Conservation (phyloP, 2,329 filamentous ascomycete species). For the Aplosporella prunicola region DNA sequence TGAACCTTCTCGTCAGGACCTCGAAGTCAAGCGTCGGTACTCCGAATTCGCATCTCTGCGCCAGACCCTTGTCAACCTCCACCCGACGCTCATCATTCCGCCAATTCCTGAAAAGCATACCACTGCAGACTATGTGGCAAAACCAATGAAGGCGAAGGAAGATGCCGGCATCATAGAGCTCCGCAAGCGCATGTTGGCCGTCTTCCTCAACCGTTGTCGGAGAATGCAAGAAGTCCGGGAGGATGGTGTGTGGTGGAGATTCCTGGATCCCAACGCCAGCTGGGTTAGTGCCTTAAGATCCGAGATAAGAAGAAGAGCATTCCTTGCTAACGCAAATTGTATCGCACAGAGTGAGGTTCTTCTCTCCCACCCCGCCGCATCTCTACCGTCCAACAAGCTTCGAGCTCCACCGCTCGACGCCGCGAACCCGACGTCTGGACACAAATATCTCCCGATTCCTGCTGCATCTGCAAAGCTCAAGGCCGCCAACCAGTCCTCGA, state of each 20-base stretch:
- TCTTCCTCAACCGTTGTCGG: conserved; percentile 89
- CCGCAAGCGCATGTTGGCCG: conserved; percentile 90
- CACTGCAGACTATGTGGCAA: conserved; percentile 96
- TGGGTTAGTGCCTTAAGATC: conserved; percentile 56
- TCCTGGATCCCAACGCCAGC: conserved; percentile 94
- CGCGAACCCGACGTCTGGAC: conserved; percentile 81
- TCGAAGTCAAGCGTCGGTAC: conserved; percentile 90
- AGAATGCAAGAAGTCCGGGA: conserved; percentile 85
- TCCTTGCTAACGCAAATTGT: not conserved
- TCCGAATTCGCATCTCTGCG: conserved; percentile 92
- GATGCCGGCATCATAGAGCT: conserved; percentile 95
- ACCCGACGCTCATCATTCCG: conserved; percentile 90
- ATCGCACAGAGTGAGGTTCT: conserved; percentile 74
- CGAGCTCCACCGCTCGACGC: conserved; percentile 93
- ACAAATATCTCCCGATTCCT: conserved; percentile 80
- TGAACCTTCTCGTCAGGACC: conserved; percentile 51
- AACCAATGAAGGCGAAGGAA: conserved; percentile 95
- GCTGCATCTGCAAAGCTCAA: conserved; percentile 78
- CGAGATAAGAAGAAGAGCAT: not conserved
- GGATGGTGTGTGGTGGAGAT: conserved; percentile 96
- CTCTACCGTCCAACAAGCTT: conserved; percentile 85
- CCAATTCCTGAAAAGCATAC: conserved; percentile 98
- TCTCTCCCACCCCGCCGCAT: conserved; percentile 79
- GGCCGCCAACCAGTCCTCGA: conserved; percentile 37
- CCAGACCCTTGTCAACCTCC: conserved; percentile 78